Evolutionary conservation across 139 green algal genomes (phyloP).

Genomic region (Micractinium sp.): DNA sequence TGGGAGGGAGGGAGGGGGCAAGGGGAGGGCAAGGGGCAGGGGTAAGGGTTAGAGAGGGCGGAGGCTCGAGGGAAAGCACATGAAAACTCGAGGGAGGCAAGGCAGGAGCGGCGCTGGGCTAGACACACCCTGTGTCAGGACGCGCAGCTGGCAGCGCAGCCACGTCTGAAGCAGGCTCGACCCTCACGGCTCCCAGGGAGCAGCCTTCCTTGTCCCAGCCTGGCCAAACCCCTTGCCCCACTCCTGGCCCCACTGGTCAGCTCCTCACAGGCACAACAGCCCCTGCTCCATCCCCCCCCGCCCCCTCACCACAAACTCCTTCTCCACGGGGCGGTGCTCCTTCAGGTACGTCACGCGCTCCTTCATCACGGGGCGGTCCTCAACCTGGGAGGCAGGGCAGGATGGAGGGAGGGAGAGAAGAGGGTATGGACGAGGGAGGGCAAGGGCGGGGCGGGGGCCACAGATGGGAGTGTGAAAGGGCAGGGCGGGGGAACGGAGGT

Average conservation of each 20-base stretch:
- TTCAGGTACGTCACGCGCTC: constrained; percentile 34
- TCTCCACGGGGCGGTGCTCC: constrained; percentile 47
- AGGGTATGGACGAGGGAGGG: background rate
- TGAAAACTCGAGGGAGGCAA: background rate
- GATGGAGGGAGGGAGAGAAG: background rate
- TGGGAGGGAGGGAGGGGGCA: background rate
- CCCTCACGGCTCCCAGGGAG: too few relatives aligned
- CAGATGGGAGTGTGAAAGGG: too few relatives aligned
- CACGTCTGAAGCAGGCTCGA: too few relatives aligned
- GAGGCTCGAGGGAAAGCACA: background rate
- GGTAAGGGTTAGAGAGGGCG: background rate
- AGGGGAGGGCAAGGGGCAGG: background rate
- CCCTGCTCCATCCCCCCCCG: too few relatives aligned
- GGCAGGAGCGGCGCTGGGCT: background rate
- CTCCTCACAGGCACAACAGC: too few relatives aligned
- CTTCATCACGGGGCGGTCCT: constrained; percentile 48
- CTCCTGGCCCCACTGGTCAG: too few relatives aligned
- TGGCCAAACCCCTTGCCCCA: too few relatives aligned
- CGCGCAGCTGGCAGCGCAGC: too few relatives aligned
- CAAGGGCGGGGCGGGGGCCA: background rate
- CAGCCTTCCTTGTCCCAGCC: too few relatives aligned
- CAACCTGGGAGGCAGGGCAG: background rate
- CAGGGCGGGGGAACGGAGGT: too few relatives aligned
- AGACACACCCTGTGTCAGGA: too few relatives aligned
- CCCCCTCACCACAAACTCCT: constrained; percentile 43